These are phyloP conservation scores for Suhomyces sp. DNA, from an alignment of 805 yeast species.

Conservation along the genomic window DNA sequence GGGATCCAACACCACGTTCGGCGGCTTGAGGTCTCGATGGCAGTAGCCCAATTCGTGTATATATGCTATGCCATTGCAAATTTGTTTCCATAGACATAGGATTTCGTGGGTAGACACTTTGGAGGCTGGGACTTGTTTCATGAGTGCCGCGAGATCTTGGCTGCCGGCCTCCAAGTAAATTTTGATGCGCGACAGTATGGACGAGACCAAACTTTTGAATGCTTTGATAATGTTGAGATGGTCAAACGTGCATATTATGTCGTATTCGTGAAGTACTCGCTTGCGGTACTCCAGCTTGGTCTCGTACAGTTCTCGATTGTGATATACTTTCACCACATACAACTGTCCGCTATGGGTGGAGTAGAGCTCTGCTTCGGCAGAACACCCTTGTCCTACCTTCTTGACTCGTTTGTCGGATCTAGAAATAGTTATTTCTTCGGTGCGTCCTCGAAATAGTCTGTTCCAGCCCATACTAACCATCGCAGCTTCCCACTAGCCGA, in stretches of 20 bases:
- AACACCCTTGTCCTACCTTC: slow-evolving; percentile 27
- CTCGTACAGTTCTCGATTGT: slow-evolving; percentile 38
- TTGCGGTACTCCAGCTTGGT: slow-evolving; percentile 34
- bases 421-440: neutral
- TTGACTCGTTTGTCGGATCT: neutral
- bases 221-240: slow-evolving; percentile 37
- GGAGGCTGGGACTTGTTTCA: neutral
- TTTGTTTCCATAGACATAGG: slow-evolving; percentile 37
- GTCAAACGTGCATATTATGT: slow-evolving; percentile 21
- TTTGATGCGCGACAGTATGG: slow-evolving; percentile 19
- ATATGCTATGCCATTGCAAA: slow-evolving; percentile 34
- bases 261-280: slow-evolving; percentile 39
- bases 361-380: slow-evolving; percentile 34
- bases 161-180: slow-evolving; percentile 35
- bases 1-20: slow-evolving; percentile 38
- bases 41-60: slow-evolving; percentile 38
- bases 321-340: slow-evolving; percentile 49
- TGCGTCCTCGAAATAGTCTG: neutral
- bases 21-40: slow-evolving; percentile 52
- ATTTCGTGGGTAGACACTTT: neutral
- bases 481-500: too few species aligned
- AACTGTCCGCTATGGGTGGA: neutral
- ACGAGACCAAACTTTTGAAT: slow-evolving; percentile 19
- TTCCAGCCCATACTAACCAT: too few species aligned
- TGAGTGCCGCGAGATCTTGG: slow-evolving; percentile 11